A percentile compares a stretch with the other conserved stretches of the same genome.
Conservation (phyloP, 139 green algal species). For the Chlamydomonas asymmetrica region DNA sequence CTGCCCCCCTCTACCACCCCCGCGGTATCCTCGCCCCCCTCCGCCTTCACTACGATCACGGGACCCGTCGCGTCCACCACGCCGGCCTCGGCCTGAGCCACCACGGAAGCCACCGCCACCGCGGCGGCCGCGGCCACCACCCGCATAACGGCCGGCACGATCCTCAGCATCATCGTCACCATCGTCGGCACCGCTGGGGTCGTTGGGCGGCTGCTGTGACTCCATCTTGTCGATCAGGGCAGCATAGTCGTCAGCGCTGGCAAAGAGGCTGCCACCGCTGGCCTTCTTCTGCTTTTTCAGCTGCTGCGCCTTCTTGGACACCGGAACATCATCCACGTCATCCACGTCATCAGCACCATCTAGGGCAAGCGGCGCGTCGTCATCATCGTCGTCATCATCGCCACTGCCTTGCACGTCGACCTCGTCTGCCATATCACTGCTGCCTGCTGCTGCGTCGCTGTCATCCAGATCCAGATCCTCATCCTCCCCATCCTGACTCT, state of each 20-base stretch:
- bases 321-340: conserved; percentile 8
- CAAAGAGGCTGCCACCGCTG: conserved; percentile 52
- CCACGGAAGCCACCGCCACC: too few species aligned
- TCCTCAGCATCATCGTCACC: too few species aligned
- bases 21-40: too few species aligned
- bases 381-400: conserved; percentile 20
- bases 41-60: too few species aligned
- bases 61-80: too few species aligned
- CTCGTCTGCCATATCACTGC: background rate
- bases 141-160: too few species aligned
- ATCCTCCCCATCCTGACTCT: conserved; percentile 4
- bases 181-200: too few species aligned
- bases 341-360: conserved; percentile 9
- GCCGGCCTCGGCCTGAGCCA: too few species aligned
- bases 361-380: background rate
- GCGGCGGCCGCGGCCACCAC: too few species aligned
- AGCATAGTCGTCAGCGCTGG: conserved; percentile 60
- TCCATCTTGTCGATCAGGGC: conserved; percentile 13
- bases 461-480: conserved; percentile 1
- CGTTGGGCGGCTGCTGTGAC: background rate
- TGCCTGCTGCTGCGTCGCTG: too few species aligned
- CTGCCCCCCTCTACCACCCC: too few species aligned
- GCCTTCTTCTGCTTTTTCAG: conserved; percentile 3
- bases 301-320: background rate
- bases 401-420: conserved; percentile 1